These are phyloP conservation scores for Penicillium cosmopolitanum DNA, from an alignment of 495 filamentous ascomycete species.

Conservation along the genomic window DNA sequence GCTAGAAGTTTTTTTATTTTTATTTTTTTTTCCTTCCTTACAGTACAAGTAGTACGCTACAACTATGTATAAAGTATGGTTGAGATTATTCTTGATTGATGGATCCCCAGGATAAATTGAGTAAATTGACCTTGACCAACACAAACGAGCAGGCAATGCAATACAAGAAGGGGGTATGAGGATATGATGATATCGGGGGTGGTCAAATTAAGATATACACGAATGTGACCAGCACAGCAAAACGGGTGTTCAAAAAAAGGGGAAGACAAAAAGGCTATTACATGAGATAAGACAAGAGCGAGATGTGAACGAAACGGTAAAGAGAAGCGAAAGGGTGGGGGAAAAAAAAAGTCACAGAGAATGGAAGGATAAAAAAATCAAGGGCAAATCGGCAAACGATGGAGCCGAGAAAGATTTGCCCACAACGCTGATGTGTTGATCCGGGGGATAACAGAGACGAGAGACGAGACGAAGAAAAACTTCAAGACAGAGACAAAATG, in stretches of 20 bases:
- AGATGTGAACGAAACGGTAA: slow-evolving; percentile 20
- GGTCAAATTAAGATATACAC: slow-evolving; percentile 39
- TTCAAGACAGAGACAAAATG: slow-evolving; percentile 6
- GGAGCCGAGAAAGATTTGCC: slow-evolving; percentile 11
- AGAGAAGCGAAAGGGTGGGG: slow-evolving; percentile 12
- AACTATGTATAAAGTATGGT: too few species aligned
- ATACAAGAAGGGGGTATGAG: slow-evolving; percentile 39
- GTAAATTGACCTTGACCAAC: slow-evolving; percentile 31
- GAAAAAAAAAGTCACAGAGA: slow-evolving; percentile 14
- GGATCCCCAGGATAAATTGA: slow-evolving; percentile 23
- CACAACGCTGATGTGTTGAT: slow-evolving; percentile 15
- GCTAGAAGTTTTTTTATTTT: too few species aligned
- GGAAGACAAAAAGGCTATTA: slow-evolving; percentile 26
- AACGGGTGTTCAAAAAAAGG: slow-evolving; percentile 7
- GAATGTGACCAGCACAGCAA: slow-evolving; percentile 41
- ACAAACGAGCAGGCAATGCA: slow-evolving; percentile 31
- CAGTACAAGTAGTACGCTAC: too few species aligned
- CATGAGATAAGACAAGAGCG: slow-evolving; percentile 27
- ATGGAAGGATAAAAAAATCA: slow-evolving; percentile 3
- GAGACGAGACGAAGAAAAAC: slow-evolving; percentile 15
- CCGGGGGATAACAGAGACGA: slow-evolving; percentile 14
- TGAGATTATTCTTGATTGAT: too few species aligned
- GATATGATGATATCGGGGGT: slow-evolving; percentile 22
- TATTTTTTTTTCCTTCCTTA: too few species aligned
- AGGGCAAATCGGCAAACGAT: slow-evolving; percentile 1